Conservation (phyloP, 1,284 basidiomycete genomes). For the Entoloma clypeatum region DNA sequence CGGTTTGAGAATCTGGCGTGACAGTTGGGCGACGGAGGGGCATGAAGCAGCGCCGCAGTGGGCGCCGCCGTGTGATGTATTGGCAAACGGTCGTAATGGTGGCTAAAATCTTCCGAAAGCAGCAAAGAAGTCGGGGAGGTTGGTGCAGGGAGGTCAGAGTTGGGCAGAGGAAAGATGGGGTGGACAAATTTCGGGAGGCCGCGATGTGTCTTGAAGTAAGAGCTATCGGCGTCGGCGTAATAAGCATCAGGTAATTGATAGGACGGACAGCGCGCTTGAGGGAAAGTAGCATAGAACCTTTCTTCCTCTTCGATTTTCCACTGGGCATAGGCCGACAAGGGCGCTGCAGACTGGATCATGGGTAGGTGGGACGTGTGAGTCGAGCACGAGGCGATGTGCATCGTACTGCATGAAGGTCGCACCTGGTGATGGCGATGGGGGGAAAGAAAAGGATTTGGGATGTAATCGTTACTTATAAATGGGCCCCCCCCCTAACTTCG, state of each 20-base stretch:
- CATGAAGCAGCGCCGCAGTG: no score
- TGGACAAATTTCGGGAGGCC: background rate
- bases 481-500: constrained; percentile 11
- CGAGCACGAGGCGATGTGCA: background rate
- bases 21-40: no score
- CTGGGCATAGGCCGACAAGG: constrained; percentile 25
- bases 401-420: background rate
- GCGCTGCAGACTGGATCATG: constrained; percentile 10
- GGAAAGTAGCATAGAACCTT: constrained; percentile 42
- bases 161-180: no score
- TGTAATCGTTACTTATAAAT: no score
- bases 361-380: constrained; percentile 2
- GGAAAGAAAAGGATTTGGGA: constrained; percentile 9
- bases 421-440: constrained; percentile 11
- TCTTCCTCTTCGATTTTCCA: constrained; percentile 36
- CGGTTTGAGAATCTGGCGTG: no score
- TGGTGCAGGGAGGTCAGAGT: background rate
- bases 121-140: background rate
- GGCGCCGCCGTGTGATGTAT: no score
- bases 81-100: no score
- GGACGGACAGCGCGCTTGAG: constrained; percentile 29
- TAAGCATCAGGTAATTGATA: constrained; percentile 15
- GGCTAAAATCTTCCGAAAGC: no score
- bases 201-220: constrained; percentile 9
- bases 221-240: constrained; percentile 13